A percentile compares a stretch with the other conserved stretches of the same genome.
These are phyloP conservation scores for Misopates orontium DNA, from an alignment of 257 asterid species.

Conservation along the genomic window DNA sequence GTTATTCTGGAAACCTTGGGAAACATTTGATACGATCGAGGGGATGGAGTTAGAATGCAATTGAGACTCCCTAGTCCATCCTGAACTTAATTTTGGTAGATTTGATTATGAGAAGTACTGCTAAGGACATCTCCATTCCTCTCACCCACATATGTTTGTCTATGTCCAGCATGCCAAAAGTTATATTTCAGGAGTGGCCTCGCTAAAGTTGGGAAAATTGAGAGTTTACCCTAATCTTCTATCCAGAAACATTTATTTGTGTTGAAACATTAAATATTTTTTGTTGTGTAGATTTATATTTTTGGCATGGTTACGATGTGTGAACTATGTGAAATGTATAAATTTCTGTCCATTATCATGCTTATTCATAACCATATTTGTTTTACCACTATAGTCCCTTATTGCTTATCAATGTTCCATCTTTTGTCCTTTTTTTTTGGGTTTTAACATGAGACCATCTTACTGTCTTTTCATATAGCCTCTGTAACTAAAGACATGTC, in stretches of 20 bases:
- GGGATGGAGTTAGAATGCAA: slow-evolving; percentile 1
- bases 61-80: not conserved
- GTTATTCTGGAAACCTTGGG: not conserved
- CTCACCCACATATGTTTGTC: not conserved
- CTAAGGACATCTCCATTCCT: not conserved
- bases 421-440: no score
- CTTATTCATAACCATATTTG: not conserved
- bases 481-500: no score
- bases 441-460: no score
- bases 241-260: not conserved
- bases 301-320: not conserved
- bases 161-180: not conserved
- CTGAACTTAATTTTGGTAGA: not conserved
- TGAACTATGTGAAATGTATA: not conserved
- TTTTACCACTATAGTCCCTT: not conserved
- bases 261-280: not conserved
- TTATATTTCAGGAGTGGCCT: not conserved
- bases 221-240: not conserved
- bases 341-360: not conserved
- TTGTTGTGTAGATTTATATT: not conserved
- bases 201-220: not conserved
- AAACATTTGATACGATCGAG: not conserved
- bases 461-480: no score
- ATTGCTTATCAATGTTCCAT: no score
- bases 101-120: not conserved